Evolutionary conservation across 768 basidiomycete species (phyloP).

Genomic region (Cyathus striatus): DNA sequence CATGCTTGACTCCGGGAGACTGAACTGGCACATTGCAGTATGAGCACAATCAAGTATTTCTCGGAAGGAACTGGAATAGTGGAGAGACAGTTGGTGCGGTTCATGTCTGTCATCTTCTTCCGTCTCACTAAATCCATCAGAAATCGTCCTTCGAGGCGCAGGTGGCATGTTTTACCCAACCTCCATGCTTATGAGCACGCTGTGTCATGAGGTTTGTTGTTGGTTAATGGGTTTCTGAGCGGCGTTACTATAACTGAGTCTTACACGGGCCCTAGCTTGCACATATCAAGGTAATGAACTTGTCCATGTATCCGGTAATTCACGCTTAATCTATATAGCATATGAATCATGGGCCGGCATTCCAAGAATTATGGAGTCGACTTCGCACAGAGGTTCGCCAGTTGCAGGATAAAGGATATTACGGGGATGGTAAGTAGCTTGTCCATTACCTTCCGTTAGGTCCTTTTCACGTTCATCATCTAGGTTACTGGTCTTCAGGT

Average conservation of each 20-base stretch:
- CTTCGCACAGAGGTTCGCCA: slow-evolving; percentile 61
- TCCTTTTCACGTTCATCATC: background rate
- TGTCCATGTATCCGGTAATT: background rate
- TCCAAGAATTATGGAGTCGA: slow-evolving; percentile 70
- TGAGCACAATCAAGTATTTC: slow-evolving; percentile 72
- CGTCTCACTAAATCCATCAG: slow-evolving; percentile 27
- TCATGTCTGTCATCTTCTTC: background rate
- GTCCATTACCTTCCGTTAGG: background rate
- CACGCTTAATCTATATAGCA: slow-evolving; percentile 38
- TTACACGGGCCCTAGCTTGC: slow-evolving; percentile 76
- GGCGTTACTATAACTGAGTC: too few species aligned
- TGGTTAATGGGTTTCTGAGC: too few species aligned
- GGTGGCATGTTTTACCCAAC: slow-evolving; percentile 58
- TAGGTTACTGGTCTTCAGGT: slow-evolving; percentile 83
- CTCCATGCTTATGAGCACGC: slow-evolving; percentile 67
- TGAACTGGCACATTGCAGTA: slow-evolving; percentile 43
- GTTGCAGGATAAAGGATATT: slow-evolving; percentile 74
- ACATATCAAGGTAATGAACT: slow-evolving; percentile 62
- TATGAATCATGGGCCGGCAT: slow-evolving; percentile 74
- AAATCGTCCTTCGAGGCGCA: slow-evolving; percentile 65
- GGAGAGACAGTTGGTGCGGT: slow-evolving; percentile 71
- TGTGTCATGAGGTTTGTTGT: slow-evolving; percentile 74
- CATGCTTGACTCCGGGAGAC: background rate
- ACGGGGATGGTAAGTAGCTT: slow-evolving; percentile 61
- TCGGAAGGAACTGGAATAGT: slow-evolving; percentile 80